Conservation (phyloP, 2,329 filamentous ascomycete genomes). For the Epichloe hybrida region DNA sequence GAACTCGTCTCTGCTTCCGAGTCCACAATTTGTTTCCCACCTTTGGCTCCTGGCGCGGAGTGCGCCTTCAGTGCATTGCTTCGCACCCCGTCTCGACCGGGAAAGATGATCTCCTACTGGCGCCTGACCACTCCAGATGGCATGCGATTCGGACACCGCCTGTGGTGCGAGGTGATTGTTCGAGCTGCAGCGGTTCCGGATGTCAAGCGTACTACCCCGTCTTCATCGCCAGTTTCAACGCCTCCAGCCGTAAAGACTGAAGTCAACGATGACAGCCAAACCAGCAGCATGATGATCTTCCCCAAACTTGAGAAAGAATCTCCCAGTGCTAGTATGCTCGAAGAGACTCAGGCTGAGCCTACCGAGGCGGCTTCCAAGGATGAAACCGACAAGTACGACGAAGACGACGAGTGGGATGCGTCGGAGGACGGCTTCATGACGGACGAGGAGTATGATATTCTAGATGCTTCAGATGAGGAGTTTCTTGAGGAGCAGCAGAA, state of each 20-base stretch:
- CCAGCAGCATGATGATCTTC: slow-evolving; percentile 76
- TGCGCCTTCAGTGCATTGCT: slow-evolving; percentile 73
- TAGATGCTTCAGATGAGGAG: slow-evolving; percentile 90
- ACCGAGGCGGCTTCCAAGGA: slow-evolving; percentile 41
- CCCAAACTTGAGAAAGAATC: slow-evolving; percentile 93
- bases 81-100: slow-evolving; percentile 62
- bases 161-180: slow-evolving; percentile 89
- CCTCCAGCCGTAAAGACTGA: slow-evolving; percentile 14
- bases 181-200: slow-evolving; percentile 21
- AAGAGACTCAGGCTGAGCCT: slow-evolving; percentile 40
- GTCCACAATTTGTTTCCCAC: slow-evolving; percentile 60
- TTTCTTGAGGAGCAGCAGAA: slow-evolving; percentile 44
- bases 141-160: slow-evolving; percentile 73
- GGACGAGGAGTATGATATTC: slow-evolving; percentile 95
- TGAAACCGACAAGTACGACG: slow-evolving; percentile 24
- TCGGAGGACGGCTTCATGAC: slow-evolving; percentile 73
- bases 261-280: slow-evolving; percentile 10
- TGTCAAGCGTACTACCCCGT: slow-evolving; percentile 13
- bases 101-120: slow-evolving; percentile 91
- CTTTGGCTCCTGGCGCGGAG: slow-evolving; percentile 60
- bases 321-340: slow-evolving; percentile 64
- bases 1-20: slow-evolving; percentile 69
- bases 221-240: not conserved
- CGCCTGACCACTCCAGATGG: slow-evolving; percentile 73
- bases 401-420: slow-evolving; percentile 49